phyloP scores from a whole-genome alignment of 2,329 filamentous ascomycete species.

The Colletotrichum sp. region DNA sequence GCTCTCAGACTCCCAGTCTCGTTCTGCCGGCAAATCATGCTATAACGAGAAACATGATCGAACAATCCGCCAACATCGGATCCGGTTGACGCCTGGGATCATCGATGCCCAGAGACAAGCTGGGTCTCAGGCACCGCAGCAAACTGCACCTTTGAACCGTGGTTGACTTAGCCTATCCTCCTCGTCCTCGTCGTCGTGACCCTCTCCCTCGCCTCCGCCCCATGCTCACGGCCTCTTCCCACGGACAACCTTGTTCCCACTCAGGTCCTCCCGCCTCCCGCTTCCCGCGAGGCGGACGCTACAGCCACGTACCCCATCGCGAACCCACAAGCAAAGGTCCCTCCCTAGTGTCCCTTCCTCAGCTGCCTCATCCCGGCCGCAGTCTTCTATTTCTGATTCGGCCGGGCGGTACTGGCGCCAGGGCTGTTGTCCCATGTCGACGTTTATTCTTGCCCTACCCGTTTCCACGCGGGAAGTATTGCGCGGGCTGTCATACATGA shows the following conservation, averaged over 20 bases:
- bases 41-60: slow-evolving; percentile 1
- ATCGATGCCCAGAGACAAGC: slow-evolving; percentile 12
- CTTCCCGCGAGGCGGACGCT: slow-evolving; percentile 15
- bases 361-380: slow-evolving; percentile 18
- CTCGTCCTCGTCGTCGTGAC: neutral
- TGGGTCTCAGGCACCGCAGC: slow-evolving; percentile 12
- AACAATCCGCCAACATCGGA: slow-evolving; percentile 1
- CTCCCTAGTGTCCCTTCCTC: slow-evolving; percentile 12
- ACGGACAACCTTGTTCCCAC: slow-evolving; percentile 5
- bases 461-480: slow-evolving; percentile 7
- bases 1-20: slow-evolving; percentile 15
- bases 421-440: slow-evolving; percentile 10
- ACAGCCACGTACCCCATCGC: slow-evolving; percentile 26
- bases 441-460: slow-evolving; percentile 25
- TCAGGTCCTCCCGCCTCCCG: slow-evolving; percentile 18
- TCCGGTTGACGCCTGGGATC: neutral
- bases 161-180: neutral
- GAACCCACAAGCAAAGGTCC: slow-evolving; percentile 18
- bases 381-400: slow-evolving; percentile 19
- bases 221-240: neutral
- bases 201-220: neutral
- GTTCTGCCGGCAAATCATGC: slow-evolving; percentile 19
- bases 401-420: neutral
- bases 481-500: slow-evolving; percentile 23
- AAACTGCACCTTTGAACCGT: neutral